Evolutionary conservation across 805 yeast species (phyloP), one percentile per base, ranked within the genome.

Genomic region (Schizosaccharomyces lindneri): DNA sequence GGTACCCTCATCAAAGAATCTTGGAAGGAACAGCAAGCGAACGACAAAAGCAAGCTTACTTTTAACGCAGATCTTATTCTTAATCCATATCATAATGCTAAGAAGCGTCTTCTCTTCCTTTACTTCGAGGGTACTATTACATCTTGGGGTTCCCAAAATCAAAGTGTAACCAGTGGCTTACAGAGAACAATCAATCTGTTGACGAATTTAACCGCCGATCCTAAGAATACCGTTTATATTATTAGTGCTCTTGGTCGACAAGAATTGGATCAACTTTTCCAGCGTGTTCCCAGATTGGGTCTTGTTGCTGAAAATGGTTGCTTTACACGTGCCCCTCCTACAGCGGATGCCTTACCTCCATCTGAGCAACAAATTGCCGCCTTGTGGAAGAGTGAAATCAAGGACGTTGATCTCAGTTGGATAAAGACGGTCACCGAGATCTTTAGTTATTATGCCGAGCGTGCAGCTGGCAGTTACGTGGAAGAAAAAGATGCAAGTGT

Each of bases 271-370:
- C 76, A 85, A 62, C 73, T 81, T 61, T 88, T 83, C 72, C 76
- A 83, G 21, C 78, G 87, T 65, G 77, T 81, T 3, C 80, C 84
- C 1, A 79, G 80, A 51, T 68, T 89, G 41, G 97, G 97, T 0
- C 74, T 90, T 61, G 81, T 90, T 64, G 95, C 96, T 0, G 97
- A 90, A 70, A 83, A 84, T 68, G 97, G 97, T 48, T 94, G 87
- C 0, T 87, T 79, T 67, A 76, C 89, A 39, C 82, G 72, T 29
- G 65, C 66, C 13, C 65, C 64, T 55, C 69, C 69, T 11, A 36
- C 48, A 19, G 32, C 59, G n/a, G 46, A 31, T 31, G 31, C 55
- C 21, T 17, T 17, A 9, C 31, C 27, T 21, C 57, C 57, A 51
- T 29, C 57, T 29, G 32, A 51, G 36, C 21, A 29, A 11, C 19